These are phyloP conservation scores for Musa itinerans DNA, from an alignment of 176 grass and related monocot genomes.

Conservation along the genomic window DNA sequence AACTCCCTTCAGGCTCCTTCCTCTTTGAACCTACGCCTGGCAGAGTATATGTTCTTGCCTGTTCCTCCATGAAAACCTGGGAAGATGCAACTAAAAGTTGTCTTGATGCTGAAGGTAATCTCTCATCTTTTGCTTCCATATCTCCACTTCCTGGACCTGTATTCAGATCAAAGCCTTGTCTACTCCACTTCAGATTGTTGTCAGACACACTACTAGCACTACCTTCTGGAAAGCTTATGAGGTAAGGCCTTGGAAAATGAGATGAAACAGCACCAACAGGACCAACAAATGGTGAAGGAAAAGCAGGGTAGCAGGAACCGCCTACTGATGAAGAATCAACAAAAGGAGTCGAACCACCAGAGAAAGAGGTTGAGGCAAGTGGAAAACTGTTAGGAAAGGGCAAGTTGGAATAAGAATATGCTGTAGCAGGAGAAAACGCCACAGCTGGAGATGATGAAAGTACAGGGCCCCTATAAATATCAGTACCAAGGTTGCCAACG, in stretches of 20 bases:
- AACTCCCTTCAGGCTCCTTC: conserved; percentile 70
- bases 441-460: conserved; percentile 53
- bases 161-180: conserved; percentile 73
- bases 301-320: conserved; percentile 32
- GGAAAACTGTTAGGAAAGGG: conserved; percentile 44
- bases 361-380: conserved; percentile 34
- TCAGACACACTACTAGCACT: conserved; percentile 50
- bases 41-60: conserved; percentile 46
- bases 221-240: conserved; percentile 67
- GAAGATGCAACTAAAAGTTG: conserved; percentile 46
- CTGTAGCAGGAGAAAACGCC: conserved; percentile 40
- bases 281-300: conserved; percentile 36
- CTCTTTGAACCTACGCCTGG: conserved; percentile 48
- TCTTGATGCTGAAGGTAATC: conserved; percentile 29
- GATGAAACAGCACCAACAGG: conserved; percentile 38
- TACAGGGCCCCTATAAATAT: conserved; percentile 36
- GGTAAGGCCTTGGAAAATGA: conserved; percentile 50
- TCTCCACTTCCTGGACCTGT: conserved; percentile 54
- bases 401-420: conserved; percentile 48
- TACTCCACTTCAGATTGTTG: conserved; percentile 46
- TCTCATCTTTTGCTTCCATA: conserved; percentile 50
- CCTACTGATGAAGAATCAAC: conserved; percentile 30
- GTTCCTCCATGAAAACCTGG: conserved; percentile 50
- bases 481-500: conserved; percentile 35
- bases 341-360: conserved; percentile 40